Conservation (phyloP, 441 rosid genomes). For the Gossypium schwendimanii region DNA sequence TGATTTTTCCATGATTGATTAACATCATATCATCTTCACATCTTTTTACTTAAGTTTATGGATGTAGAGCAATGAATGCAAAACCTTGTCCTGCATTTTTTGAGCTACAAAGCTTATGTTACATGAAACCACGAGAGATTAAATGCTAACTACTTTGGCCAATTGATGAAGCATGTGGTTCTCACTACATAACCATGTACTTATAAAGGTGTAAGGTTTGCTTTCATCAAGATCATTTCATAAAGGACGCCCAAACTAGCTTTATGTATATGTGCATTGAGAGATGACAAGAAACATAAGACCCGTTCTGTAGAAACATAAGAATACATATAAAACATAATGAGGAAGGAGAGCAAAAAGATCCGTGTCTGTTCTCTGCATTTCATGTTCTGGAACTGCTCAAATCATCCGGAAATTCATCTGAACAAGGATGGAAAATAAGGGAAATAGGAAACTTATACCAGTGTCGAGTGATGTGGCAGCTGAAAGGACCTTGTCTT, state of each 20-base stretch:
- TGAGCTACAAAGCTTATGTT: neutral
- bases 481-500: constrained; percentile 31
- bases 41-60: neutral
- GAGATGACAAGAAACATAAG: neutral
- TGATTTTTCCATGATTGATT: neutral
- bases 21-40: neutral
- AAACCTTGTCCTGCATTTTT: neutral
- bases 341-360: neutral
- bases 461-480: constrained; percentile 16
- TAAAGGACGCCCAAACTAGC: neutral
- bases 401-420: neutral
- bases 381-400: neutral
- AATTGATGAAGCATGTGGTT: neutral
- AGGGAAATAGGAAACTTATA: constrained; percentile 14
- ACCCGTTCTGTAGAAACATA: neutral
- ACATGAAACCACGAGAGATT: neutral
- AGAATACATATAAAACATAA: neutral
- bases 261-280: neutral
- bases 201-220: neutral
- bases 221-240: neutral
- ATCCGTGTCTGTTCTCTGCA: constrained; percentile 12
- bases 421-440: constrained; percentile 6
- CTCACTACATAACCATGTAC: neutral
- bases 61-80: neutral
- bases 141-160: neutral